Conservation (phyloP, 1,284 basidiomycete genomes). For the Exobasidium cylindrosporum region DNA sequence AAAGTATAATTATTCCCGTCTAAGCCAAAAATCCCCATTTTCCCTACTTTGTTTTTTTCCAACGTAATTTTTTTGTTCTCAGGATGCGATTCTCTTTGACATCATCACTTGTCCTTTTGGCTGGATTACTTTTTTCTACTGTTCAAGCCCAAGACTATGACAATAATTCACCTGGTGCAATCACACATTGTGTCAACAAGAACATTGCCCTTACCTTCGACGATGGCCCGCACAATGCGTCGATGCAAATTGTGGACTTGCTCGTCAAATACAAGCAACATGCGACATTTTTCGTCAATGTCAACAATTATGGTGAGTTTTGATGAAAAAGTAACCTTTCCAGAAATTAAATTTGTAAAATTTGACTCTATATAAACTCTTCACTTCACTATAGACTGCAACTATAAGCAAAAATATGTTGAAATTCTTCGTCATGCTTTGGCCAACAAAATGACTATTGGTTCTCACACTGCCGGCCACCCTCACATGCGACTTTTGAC, state of each 20-base stretch:
- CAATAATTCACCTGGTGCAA: too few relatives aligned
- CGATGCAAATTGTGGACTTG: background rate
- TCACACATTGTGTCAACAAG: background rate
- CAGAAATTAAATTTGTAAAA: too few relatives aligned
- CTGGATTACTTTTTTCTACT: background rate
- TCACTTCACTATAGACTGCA: background rate
- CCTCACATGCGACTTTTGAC: background rate
- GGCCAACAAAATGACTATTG: background rate
- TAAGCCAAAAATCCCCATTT: too few relatives aligned
- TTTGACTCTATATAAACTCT: background rate
- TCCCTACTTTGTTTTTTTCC: too few relatives aligned
- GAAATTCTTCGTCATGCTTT: background rate
- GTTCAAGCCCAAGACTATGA: background rate
- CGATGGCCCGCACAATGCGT: background rate
- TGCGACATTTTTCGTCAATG: background rate
- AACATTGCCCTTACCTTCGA: background rate
- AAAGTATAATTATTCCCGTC: too few relatives aligned
- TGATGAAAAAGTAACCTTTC: too few relatives aligned
- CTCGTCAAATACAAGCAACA: background rate
- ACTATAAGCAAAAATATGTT: background rate
- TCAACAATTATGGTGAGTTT: background rate
- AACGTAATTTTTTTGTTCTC: too few relatives aligned
- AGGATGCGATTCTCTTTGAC: too few relatives aligned
- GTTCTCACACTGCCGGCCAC: slow-evolving; percentile 1
- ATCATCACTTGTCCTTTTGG: too few relatives aligned